These are phyloP conservation scores for Cryptococcus sp. DNA, from an alignment of 1,284 basidiomycete genomes.

Conservation along the genomic window DNA sequence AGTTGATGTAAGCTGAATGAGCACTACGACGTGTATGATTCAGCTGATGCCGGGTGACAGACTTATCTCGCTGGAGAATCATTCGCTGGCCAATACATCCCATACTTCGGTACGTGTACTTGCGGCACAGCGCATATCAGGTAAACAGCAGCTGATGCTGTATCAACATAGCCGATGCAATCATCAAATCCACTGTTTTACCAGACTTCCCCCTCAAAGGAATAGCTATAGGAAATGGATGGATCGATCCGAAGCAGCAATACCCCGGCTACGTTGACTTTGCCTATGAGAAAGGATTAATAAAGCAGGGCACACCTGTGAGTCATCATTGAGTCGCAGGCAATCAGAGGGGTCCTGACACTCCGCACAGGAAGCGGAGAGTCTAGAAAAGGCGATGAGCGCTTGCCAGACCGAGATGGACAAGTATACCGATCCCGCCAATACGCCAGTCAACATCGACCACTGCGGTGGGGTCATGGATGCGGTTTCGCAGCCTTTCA, in stretches of 20 bases:
- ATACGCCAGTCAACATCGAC: slow-evolving; percentile 63
- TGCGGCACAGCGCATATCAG: background rate
- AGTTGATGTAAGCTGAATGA: slow-evolving; percentile 69
- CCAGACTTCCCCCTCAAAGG: slow-evolving; percentile 66
- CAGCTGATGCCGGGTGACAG: slow-evolving; percentile 55
- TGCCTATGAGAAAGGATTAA: slow-evolving; percentile 73
- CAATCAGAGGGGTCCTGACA: slow-evolving; percentile 4
- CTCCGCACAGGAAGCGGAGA: slow-evolving; percentile 61
- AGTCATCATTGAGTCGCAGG: slow-evolving; percentile 22
- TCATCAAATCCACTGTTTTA: slow-evolving; percentile 67
- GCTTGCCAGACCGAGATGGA: slow-evolving; percentile 65
- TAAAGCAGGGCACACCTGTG: slow-evolving; percentile 73
- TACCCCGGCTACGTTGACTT: slow-evolving; percentile 91
- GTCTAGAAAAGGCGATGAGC: slow-evolving; percentile 65
- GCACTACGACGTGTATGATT: background rate
- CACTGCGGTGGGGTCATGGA: slow-evolving; percentile 70
- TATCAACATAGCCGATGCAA: slow-evolving; percentile 66
- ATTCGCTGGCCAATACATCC: slow-evolving; percentile 98
- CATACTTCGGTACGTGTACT: slow-evolving; percentile 73
- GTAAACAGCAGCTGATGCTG: too few species aligned
- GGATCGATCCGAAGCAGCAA: slow-evolving; percentile 88
- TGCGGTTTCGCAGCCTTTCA: slow-evolving; percentile 64
- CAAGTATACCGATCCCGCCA: slow-evolving; percentile 51
- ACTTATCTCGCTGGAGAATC: slow-evolving; percentile 92
- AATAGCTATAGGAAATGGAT: slow-evolving; percentile 92